Base-by-base conservation (phyloP, 768 basidiomycete species). In the Amanita rimosa region DNA sequence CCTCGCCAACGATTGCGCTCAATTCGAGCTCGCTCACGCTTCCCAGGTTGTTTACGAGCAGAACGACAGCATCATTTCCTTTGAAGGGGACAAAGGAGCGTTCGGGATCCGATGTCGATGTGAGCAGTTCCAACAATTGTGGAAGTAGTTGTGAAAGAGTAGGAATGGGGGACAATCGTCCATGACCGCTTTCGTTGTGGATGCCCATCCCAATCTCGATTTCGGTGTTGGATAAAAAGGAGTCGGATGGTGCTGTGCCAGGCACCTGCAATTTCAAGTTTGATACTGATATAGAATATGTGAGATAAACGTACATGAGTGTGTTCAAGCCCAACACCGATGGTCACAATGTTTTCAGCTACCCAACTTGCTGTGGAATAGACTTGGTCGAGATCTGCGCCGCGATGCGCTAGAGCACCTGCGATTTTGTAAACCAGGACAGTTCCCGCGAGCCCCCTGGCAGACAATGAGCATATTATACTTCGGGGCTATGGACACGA, bases 201-300 rank as follows among this genome's bases (percentile, higher is more conserved):
- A 95, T 86, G 10, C 92, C 87, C 71, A 89, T 79, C 14, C 92
- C 92, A 51, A 95, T 83, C 65, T 95, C 92, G 46, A 92, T 78
- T 61, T 91, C 86, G 17, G 74, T 66, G 10, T 64, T 57, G 3
- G 68, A 69, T 19, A 92, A 70, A 58, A 78, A 72, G 10, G 76
- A 73, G 31, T 76, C 63, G 3, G 70, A 59, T 1, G 74, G 60
- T 0, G 79, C 79, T 4, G 88, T 91, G 27, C 91, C 85, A 7
- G 88, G 89, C 36, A 91, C 82, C 85, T 88, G 49, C 2, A 10
- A 40, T 10, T 49, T 24, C 39, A 27, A 6, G 38, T 40, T 46
- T 39, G n/a, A 48, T 37, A 48, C 14, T 22, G 42, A 39, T 19
- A 22, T 3, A 10, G 3, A n/a, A 9, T 29, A 35, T 13, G n/a